Percentiles rank a stretch among this genome's conserved stretches.
phyloP scores from a whole-genome alignment of 495 filamentous ascomycete species.

The Pseudevernia furfuracea region DNA sequence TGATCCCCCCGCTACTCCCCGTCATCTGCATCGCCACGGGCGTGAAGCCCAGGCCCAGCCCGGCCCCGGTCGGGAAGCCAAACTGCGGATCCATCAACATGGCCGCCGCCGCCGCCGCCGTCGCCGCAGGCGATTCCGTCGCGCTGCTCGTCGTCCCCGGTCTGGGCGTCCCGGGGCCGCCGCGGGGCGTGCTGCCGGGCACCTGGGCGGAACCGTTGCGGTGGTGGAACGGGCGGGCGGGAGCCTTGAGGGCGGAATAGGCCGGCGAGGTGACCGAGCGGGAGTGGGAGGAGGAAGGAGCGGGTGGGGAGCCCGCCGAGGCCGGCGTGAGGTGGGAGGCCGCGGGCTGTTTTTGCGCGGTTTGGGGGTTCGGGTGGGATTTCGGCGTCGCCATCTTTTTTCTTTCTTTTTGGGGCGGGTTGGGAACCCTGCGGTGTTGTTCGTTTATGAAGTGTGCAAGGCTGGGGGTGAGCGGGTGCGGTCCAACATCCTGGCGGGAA shows the following conservation, averaged over 20 bases:
- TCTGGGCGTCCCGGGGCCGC: slow-evolving; percentile 8
- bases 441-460: neutral
- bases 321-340: slow-evolving; percentile 16
- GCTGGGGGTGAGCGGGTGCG: neutral
- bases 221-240: slow-evolving; percentile 88
- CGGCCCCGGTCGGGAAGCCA: neutral
- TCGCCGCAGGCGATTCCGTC: slow-evolving; percentile 12
- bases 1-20: slow-evolving; percentile 11
- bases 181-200: slow-evolving; percentile 9
- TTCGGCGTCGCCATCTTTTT: slow-evolving; percentile 23
- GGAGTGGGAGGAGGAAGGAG: slow-evolving; percentile 12
- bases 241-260: slow-evolving; percentile 44
- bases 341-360: slow-evolving; percentile 14
- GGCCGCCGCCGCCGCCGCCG: slow-evolving; percentile 8
- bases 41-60: slow-evolving; percentile 13
- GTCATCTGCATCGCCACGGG: slow-evolving; percentile 16
- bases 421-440: neutral
- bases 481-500: neutral
- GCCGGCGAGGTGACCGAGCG: slow-evolving; percentile 23
- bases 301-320: slow-evolving; percentile 15
- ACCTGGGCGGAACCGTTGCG: slow-evolving; percentile 29
- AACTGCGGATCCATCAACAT: slow-evolving; percentile 16
- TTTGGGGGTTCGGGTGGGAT: slow-evolving; percentile 20
- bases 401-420: no score
- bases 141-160: slow-evolving; percentile 14